phyloP scores from a whole-genome alignment of 169 alveolate genomes.

The Plasmodium coatneyi region DNA sequence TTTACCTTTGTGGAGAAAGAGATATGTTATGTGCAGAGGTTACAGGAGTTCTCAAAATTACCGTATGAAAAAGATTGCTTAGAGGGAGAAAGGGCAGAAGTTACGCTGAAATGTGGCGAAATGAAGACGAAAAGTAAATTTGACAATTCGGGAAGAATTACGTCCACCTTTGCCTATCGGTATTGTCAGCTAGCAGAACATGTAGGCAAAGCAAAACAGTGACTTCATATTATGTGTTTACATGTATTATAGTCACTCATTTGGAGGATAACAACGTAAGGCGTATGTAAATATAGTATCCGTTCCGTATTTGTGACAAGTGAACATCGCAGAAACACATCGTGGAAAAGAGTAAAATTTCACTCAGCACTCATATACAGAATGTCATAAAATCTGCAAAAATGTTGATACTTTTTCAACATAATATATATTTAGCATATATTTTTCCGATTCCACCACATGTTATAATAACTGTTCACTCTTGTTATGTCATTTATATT shows the following conservation, averaged over 20 bases:
- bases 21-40: slow-evolving; percentile 75
- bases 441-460: background rate
- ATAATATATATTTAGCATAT: background rate
- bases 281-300: background rate
- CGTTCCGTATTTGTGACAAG: background rate
- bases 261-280: background rate
- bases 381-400: background rate
- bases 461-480: background rate
- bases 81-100: slow-evolving; percentile 1
- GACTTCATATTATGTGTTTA: background rate
- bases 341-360: background rate
- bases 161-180: background rate
- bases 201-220: background rate
- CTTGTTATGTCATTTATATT: background rate
- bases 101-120: background rate
- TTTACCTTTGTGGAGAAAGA: slow-evolving; percentile 69
- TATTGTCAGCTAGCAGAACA: background rate
- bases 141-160: background rate
- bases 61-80: background rate
- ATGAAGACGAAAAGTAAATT: background rate
- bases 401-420: background rate
- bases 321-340: background rate
- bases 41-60: slow-evolving; percentile 45
- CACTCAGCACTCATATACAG: background rate
- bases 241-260: background rate